Conservation (phyloP, 371 early-diverging fungal genomes). For the Mortierella polycephala region DNA sequence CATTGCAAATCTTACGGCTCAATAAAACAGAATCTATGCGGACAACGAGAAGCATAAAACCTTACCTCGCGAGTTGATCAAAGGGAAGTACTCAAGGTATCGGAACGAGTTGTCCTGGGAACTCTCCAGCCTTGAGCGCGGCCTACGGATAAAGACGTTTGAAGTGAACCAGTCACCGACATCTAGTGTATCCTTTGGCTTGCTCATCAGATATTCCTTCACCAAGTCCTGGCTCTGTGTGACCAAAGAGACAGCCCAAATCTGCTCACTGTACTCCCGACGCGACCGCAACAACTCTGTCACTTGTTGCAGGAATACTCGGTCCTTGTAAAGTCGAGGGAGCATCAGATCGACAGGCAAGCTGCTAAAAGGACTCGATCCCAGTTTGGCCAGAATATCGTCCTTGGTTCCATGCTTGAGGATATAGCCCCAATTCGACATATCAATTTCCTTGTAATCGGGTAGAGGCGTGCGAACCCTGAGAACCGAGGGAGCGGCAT, state of each 20-base stretch:
- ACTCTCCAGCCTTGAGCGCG: constrained; percentile 16
- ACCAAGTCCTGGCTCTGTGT: constrained; percentile 20
- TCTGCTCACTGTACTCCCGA: constrained; percentile 26
- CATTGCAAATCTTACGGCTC: too few relatives aligned
- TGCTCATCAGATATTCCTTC: constrained; percentile 28
- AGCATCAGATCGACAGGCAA: constrained; percentile 23
- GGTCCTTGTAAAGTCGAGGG: constrained; percentile 28
- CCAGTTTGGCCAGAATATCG: constrained; percentile 49
- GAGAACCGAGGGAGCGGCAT: constrained; percentile 20
- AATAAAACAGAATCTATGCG: background rate
- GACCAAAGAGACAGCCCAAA: constrained; percentile 27
- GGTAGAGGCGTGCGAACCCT: constrained; percentile 27
- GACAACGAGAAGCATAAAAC: background rate
- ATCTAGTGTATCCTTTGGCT: constrained; percentile 6
- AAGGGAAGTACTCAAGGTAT: constrained; percentile 64
- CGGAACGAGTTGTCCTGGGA: constrained; percentile 15
- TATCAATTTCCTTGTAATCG: constrained; percentile 18
- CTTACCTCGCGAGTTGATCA: constrained; percentile 62
- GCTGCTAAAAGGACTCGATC: constrained; percentile 20
- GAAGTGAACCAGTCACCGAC: constrained; percentile 59
- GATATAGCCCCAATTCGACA: constrained; percentile 24
- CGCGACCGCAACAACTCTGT: constrained; percentile 28
- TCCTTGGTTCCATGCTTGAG: constrained; percentile 32
- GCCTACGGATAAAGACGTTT: constrained; percentile 40
- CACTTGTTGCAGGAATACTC: constrained; percentile 28